Evolutionary conservation across 306 rosid genomes (phyloP), one percentile per base, ranked within the genome.

Genomic region (Astragalus glycyphyllos): DNA sequence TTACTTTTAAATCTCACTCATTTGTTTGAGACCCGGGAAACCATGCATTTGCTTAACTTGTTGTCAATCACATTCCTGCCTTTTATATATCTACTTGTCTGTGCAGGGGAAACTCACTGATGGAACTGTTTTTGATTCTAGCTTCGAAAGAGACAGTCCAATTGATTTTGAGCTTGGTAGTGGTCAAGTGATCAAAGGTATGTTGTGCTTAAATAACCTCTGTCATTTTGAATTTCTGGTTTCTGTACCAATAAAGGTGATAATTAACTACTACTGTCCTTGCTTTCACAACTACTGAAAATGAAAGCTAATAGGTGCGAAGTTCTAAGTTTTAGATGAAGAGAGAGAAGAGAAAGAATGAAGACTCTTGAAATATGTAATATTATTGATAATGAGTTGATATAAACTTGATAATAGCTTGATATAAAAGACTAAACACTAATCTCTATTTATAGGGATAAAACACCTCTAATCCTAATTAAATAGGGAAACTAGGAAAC

Each of bases 101-200:
- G 73, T 84, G 73, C 87, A 95, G 99, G 99, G 99, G 57, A 95
- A 86, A 79, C 96, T 95, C 82, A 87, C 96, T 0, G 99, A 95
- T 78, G 97, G 99, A 72, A 95, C 99, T 59, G 99, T 91, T 41
- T 95, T 95, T 34, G 97, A 95, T 78, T 95, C 99, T 37, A 95
- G 99, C 79, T 91, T 83, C 63, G 96, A 95, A 69, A 83, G 99
- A 71, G 82, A 87, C 60, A 89, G 71, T 66, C 99, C 99, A 65
- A 89, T 95, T 79, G 85, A 81, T 48, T 95, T 95, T 84, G 91
- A 87, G 86, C 97, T 95, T 69, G 99, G 99, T 42, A 32, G 62
- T 50, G 99, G 99, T 75, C 97, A 95, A 82, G 99, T 95, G 61
- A 95, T 95, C 81, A 91, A 91, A 87, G 99, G 99, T 95, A 35